phyloP scores from a whole-genome alignment of 2,329 filamentous ascomycete genomes.

The Fragosphaeria purpurea region DNA sequence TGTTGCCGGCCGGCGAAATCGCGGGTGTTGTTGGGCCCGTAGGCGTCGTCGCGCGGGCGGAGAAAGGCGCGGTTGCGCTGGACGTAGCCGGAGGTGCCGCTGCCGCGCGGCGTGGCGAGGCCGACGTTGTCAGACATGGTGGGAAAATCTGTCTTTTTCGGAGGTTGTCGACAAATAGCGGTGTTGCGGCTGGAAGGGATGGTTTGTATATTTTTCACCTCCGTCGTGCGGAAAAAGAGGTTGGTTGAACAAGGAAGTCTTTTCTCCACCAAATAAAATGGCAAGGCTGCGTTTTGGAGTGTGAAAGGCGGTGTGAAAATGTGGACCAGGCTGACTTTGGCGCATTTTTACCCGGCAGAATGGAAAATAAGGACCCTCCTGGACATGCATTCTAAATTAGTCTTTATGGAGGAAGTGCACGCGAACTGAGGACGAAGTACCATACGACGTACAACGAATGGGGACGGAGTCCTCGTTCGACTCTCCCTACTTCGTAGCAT shows the following conservation, averaged over 20 bases:
- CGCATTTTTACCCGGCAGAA: conserved; percentile 6
- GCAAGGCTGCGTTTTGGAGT: neutral
- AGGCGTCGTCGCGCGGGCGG: conserved; percentile 67
- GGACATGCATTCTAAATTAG: too few relatives aligned
- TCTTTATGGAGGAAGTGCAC: too few relatives aligned
- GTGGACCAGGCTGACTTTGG: conserved; percentile 1
- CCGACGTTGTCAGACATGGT: conserved; percentile 94
- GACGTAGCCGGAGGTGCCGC: conserved; percentile 93
- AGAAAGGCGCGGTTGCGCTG: conserved; percentile 91
- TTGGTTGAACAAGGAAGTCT: neutral
- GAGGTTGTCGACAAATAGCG: neutral
- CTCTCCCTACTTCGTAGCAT: too few relatives aligned
- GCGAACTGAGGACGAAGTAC: too few relatives aligned
- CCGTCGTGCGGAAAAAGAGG: neutral
- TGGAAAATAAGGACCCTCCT: neutral
- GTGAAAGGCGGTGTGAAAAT: conserved; percentile 5
- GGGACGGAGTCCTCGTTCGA: too few relatives aligned
- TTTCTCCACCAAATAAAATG: neutral
- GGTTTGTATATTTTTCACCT: neutral
- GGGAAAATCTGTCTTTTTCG: too few relatives aligned
- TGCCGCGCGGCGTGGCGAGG: conserved; percentile 85
- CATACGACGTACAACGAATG: too few relatives aligned
- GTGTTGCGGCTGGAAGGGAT: neutral
- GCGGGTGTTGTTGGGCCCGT: conserved; percentile 66
- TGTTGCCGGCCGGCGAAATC: conserved; percentile 62